Conservation (phyloP, 2,329 filamentous ascomycete genomes). For the Cladosporium sp. region DNA sequence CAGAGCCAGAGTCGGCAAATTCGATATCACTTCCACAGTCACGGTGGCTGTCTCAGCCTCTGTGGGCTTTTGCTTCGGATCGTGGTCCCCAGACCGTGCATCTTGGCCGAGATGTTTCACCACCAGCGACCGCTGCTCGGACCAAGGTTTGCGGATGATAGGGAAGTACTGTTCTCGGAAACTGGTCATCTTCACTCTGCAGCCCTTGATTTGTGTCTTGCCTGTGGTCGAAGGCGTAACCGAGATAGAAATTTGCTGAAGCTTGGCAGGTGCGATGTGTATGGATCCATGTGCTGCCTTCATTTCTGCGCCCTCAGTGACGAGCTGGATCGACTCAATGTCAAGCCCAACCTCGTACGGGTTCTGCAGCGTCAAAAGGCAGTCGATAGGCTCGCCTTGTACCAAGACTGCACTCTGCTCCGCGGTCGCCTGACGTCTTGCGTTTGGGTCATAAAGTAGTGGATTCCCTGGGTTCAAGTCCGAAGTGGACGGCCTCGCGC, state of each 20-base stretch:
- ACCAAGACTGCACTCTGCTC: slow-evolving; percentile 61
- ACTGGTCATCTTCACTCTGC: slow-evolving; percentile 69
- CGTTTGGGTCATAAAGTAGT: slow-evolving; percentile 92
- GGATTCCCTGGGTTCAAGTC: slow-evolving; percentile 53
- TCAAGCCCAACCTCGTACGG: slow-evolving; percentile 90
- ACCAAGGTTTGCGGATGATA: slow-evolving; percentile 74
- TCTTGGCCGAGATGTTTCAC: slow-evolving; percentile 50
- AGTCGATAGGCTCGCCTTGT: slow-evolving; percentile 68
- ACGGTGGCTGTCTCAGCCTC: slow-evolving; percentile 18
- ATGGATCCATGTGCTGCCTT: slow-evolving; percentile 59
- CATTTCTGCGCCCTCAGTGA: slow-evolving; percentile 67
- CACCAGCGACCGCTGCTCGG: slow-evolving; percentile 61
- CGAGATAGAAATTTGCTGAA: slow-evolving; percentile 67
- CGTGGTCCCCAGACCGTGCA: not conserved
- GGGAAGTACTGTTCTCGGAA: slow-evolving; percentile 79
- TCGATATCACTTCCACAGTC: slow-evolving; percentile 60
- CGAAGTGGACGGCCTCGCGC: slow-evolving; percentile 1
- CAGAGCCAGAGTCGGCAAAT: slow-evolving; percentile 71
- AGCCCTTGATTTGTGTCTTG: slow-evolving; percentile 67
- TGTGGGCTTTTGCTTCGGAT: not conserved
- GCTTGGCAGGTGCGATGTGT: slow-evolving; percentile 71
- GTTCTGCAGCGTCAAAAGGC: slow-evolving; percentile 82
- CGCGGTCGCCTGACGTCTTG: slow-evolving; percentile 54
- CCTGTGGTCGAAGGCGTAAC: slow-evolving; percentile 65
- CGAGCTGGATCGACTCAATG: slow-evolving; percentile 72